Base-by-base conservation (phyloP, 257 asterid genomes). In the Capsicum rhomboideum region DNA sequence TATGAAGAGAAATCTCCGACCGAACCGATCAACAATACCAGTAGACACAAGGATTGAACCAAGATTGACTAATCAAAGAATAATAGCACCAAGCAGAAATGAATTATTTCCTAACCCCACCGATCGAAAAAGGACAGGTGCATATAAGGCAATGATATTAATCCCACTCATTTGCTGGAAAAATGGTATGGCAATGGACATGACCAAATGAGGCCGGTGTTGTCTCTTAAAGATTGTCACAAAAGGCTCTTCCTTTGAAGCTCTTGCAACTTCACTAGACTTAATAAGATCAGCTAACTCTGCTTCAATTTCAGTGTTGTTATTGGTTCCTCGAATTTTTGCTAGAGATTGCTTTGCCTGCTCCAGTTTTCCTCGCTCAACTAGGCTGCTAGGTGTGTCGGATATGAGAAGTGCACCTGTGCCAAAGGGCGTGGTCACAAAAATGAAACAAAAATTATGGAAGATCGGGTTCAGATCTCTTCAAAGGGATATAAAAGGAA, bases 101-200 rank as follows among this genome's bases (percentile, higher is more conserved):
- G 99, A 94, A 55, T 91, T 91, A 34, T 86, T 90, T 4, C 93
- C 94, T 59, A 95, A 95, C 74, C 99, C 98, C 0, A 95, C 91
- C 0, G 99, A 94, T 86, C 54, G 34, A 46, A 94, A 94, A 13
- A 95, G 85, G 8, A 95, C 97, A 0, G 98, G 97, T 58, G 98
- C 96, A n/a, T 95, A 95, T 85, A 94, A 95, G 97, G 94, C 93
- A 64, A 95, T 93, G 2, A 98, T 94, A 23, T 95, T 93, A 89
- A 93, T 95, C 52, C 97, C 98, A 0, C 97, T 95, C 72, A 91
- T 89, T 64, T 94, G 97, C 83, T 95, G 98, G 90, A 95, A 95
- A 14, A 94, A 83, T 97, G 93, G 94, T 82, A 95, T 74, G 54
- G 92, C 89, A 3, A 93, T 83, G 8, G 99, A 92, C 80, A 96